phyloP scores from a whole-genome alignment of 2,329 filamentous ascomycete species.

The Talaromyces albobiverticillius region DNA sequence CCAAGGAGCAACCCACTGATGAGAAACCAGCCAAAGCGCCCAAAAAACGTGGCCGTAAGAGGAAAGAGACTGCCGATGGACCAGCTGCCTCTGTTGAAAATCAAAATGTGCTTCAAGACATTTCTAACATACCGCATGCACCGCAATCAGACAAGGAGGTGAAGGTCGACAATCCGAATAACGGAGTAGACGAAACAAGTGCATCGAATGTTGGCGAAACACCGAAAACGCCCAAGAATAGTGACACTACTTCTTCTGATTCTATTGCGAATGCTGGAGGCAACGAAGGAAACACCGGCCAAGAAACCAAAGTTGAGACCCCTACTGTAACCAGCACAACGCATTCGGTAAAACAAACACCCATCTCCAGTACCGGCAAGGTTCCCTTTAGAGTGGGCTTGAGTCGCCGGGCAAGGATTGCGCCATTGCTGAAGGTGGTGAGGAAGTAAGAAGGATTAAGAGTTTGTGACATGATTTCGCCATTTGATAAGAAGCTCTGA shows the following conservation, averaged over 20 bases:
- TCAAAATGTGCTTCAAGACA: constrained; percentile 11
- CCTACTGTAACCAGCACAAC: not conserved
- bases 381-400: constrained; percentile 48
- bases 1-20: constrained; percentile 4
- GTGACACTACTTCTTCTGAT: not conserved
- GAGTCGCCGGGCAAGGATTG: constrained; percentile 48
- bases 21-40: constrained; percentile 20
- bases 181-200: not conserved
- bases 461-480: not conserved
- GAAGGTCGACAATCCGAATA: not conserved
- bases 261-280: constrained; percentile 14
- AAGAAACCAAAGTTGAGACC: constrained; percentile 5
- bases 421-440: constrained; percentile 46
- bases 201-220: no score
- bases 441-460: constrained; percentile 30
- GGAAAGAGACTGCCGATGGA: constrained; percentile 24
- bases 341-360: constrained; percentile 38
- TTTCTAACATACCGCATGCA: constrained; percentile 2
- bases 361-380: constrained; percentile 36
- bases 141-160: constrained; percentile 8
- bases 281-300: constrained; percentile 8
- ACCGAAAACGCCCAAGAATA: not conserved
- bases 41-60: constrained; percentile 45
- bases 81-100: not conserved
- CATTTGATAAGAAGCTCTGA: not conserved